phyloP scores from a whole-genome alignment of 2,329 filamentous ascomycete genomes.

The Cadophora malorum region DNA sequence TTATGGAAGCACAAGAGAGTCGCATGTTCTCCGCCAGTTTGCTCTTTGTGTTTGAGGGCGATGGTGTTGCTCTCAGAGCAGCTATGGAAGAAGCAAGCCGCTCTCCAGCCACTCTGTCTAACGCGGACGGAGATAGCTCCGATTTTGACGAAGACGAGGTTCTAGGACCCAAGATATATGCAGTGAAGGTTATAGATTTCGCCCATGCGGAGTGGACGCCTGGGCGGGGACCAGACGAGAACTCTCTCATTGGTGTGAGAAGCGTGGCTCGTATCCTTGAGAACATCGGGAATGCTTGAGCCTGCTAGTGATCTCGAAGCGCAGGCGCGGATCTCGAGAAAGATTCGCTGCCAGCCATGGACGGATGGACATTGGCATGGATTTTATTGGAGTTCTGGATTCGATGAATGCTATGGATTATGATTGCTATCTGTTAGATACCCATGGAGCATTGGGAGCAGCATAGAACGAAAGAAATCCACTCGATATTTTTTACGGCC shows the following conservation, averaged over 20 bases:
- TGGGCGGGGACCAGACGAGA: constrained; percentile 85
- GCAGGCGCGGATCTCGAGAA: constrained; percentile 23
- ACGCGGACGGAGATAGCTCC: constrained; percentile 44
- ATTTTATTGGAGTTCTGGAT: constrained; percentile 12
- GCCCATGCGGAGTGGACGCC: constrained; percentile 86
- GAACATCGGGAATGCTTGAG: constrained; percentile 47
- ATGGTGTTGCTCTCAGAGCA: constrained; percentile 57
- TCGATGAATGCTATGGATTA: constrained; percentile 19
- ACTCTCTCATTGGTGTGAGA: constrained; percentile 75
- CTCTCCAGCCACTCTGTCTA: constrained; percentile 39
- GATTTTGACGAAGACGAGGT: constrained; percentile 58
- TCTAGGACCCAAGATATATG: constrained; percentile 69
- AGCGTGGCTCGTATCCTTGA: constrained; percentile 75
- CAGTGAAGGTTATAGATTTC: constrained; percentile 93
- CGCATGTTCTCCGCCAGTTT: constrained; percentile 65
- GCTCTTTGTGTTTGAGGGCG: constrained; percentile 69
- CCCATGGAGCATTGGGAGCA: constrained; percentile 31
- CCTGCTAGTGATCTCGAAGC: constrained; percentile 9
- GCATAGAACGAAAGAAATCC: constrained; percentile 28
- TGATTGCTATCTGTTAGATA: constrained; percentile 36
- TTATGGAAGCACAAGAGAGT: constrained; percentile 62
- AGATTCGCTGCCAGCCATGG: background rate
- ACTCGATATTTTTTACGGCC: constrained; percentile 26
- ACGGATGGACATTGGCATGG: constrained; percentile 14
- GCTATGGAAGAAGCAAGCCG: constrained; percentile 46